phyloP scores from a whole-genome alignment of 1,139 yeast genomes.

The Geotrichum macrosporum region DNA sequence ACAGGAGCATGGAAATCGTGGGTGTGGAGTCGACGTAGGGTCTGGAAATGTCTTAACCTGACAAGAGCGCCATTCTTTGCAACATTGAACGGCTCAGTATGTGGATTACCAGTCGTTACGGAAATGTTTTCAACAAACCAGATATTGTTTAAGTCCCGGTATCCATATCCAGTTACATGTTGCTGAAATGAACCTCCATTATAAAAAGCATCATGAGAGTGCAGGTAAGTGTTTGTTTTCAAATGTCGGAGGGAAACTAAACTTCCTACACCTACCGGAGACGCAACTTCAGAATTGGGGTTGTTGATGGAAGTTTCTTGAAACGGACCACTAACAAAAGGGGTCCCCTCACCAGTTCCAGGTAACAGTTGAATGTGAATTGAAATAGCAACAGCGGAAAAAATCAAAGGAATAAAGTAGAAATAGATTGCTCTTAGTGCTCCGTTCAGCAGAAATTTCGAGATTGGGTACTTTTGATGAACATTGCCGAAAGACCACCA shows the following conservation, averaged over 20 bases:
- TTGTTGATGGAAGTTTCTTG: constrained; percentile 49
- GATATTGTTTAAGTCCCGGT: constrained; percentile 53
- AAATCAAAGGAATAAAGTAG: constrained; percentile 46
- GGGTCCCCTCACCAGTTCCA: constrained; percentile 48
- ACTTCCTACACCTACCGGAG: constrained; percentile 61
- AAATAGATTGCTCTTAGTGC: constrained; percentile 36
- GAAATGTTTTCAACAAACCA: constrained; percentile 56
- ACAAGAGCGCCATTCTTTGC: constrained; percentile 51
- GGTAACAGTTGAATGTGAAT: constrained; percentile 50
- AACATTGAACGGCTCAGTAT: constrained; percentile 31
- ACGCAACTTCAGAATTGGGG: constrained; percentile 41
- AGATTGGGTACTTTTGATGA: constrained; percentile 35
- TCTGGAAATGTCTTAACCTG: constrained; percentile 56
- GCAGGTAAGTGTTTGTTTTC: constrained; percentile 60
- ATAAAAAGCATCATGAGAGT: constrained; percentile 57
- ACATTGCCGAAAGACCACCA: constrained; percentile 62
- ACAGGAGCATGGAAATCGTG: constrained; percentile 62
- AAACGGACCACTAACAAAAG: constrained; percentile 53
- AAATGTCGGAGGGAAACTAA: constrained; percentile 61
- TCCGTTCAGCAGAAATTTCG: constrained; percentile 37
- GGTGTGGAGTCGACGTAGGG: constrained; percentile 59
- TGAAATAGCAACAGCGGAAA: constrained; percentile 49
- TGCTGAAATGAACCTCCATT: constrained; percentile 57
- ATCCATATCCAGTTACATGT: constrained; percentile 61
- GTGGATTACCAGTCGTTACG: constrained; percentile 14